Conservation (phyloP, 768 basidiomycete species). For the Calocera viscosa region DNA sequence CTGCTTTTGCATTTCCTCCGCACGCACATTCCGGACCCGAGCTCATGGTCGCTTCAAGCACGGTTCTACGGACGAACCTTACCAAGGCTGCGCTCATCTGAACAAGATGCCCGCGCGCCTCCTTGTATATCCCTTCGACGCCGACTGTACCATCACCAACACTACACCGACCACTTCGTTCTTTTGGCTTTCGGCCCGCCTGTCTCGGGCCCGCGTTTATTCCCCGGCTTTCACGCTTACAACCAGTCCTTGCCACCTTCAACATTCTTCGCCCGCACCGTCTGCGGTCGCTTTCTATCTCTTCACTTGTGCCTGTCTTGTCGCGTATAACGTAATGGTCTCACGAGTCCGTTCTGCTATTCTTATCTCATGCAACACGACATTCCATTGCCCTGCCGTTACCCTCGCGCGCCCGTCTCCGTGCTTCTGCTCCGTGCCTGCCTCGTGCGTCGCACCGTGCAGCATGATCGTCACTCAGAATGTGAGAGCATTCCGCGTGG, state of each 20-base stretch:
- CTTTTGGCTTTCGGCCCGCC: constrained; percentile 6
- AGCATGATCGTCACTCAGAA: constrained; percentile 5
- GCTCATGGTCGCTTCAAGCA: constrained; percentile 36
- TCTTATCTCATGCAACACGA: constrained; percentile 6
- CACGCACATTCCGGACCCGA: constrained; percentile 15
- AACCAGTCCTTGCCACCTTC: background rate
- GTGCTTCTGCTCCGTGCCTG: constrained; percentile 2
- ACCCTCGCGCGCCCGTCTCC: background rate
- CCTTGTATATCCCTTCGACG: background rate
- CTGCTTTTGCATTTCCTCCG: constrained; percentile 23
- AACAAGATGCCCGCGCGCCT: constrained; percentile 12
- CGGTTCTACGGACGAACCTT: constrained; percentile 54
- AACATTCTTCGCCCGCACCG: background rate
- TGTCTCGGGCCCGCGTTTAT: background rate
- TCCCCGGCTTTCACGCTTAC: background rate
- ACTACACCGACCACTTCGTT: background rate
- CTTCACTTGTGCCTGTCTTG: background rate
- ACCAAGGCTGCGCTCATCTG: constrained; percentile 54
- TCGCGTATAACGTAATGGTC: constrained; percentile 9
- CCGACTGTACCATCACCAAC: background rate
- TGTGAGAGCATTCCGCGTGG: constrained; percentile 5
- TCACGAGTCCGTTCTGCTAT: constrained; percentile 8
- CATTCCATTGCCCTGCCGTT: background rate
- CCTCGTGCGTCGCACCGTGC: background rate
- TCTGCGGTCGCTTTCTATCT: background rate